Evolutionary conservation across 495 filamentous ascomycete species (phyloP), one percentile per base, ranked within the genome.

Genomic region (Amphirosellinia nigrospora): DNA sequence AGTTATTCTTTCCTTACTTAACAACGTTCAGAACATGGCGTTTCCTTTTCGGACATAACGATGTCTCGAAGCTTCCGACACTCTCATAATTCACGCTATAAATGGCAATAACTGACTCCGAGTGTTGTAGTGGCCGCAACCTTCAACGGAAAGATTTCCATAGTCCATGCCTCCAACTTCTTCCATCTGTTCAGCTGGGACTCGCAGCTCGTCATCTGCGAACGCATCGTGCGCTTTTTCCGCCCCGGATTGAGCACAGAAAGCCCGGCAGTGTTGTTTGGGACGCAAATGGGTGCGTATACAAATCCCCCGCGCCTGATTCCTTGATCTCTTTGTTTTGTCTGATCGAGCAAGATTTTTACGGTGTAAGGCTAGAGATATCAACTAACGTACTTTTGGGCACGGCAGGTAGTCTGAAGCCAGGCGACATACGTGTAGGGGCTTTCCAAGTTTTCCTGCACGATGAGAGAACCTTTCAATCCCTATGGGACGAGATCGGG

Each of bases 111-210:
- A n/a, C n/a, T n/a, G n/a, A n/a, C n/a, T n/a, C n/a, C n/a, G n/a
- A n/a, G n/a, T n/a, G n/a, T n/a, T n/a, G n/a, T n/a, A 11, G 28
- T 66, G 46, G 64, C 64, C 13, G 3, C 1, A 32, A 26, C 64
- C 7, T 66, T 89, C 30, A 70, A 80, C 9, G 82, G 82, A 10
- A 77, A 81, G 48, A 71, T 91, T 1, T 85, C 90, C 61, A 86
- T 91, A 32, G 73, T 90, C 39, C 84, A 88, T 69, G 80, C 84
- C 0, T 78, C 79, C 1, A 83, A 82, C 0, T 88, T 92, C 70
- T 85, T 92, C 52, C 89, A 91, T 64, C 79, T 91, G 8, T 92
- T 89, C 66, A 71, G 69, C n/a, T 87, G 79, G 71, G 81, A 85
- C 0, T 75, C 85, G 8, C 89, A 91, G 70, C 74, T 87, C 10